These are phyloP conservation scores for Candida alai DNA, from an alignment of 805 yeast species.

Conservation along the genomic window DNA sequence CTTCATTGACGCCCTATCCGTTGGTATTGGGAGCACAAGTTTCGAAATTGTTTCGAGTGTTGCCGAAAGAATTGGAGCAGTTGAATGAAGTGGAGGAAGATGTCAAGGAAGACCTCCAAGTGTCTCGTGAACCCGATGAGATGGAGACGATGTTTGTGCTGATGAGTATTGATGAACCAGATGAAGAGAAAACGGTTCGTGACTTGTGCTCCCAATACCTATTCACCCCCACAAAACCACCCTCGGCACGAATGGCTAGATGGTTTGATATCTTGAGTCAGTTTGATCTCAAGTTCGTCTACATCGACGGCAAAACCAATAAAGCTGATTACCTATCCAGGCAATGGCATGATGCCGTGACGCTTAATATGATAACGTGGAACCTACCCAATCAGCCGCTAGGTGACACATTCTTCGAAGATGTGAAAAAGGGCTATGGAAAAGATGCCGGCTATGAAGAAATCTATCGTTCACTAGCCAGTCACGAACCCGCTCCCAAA, in stretches of 20 bases:
- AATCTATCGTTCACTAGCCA: not conserved
- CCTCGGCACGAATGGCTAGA: conserved; percentile 1
- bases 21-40: not conserved
- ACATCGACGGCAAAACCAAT: conserved; percentile 3
- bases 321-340: conserved; percentile 1
- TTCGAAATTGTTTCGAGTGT: not conserved
- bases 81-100: not conserved
- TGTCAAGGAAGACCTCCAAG: not conserved
- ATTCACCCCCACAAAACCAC: not conserved
- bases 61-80: not conserved
- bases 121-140: no score
- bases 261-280: conserved; percentile 1
- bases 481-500: not conserved
- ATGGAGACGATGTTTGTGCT: no score
- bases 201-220: conserved; percentile 1
- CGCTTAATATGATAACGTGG: no score
- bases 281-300: conserved; percentile 3
- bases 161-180: no score
- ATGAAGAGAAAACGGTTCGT: no score
- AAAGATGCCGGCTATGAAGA: not conserved
- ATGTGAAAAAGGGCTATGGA: not conserved
- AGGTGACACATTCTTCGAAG: not conserved
- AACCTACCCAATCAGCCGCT: not conserved
- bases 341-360: not conserved
- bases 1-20: not conserved